Evolutionary conservation across 371 early-diverging fungal species (phyloP).

Genomic region (Mucor mucedo): DNA sequence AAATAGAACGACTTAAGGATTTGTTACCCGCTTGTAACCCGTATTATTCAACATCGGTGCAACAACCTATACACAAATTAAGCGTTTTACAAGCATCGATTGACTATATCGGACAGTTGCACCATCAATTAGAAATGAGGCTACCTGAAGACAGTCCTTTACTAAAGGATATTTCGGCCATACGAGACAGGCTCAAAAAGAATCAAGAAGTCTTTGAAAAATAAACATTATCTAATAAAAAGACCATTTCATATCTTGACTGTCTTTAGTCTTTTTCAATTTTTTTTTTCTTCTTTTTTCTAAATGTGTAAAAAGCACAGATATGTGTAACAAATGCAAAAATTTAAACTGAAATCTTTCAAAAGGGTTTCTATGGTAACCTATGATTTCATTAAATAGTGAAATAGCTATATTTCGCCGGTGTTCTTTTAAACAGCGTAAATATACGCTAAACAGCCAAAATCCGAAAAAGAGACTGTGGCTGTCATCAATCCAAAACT

Average conservation of each 20-base stretch:
- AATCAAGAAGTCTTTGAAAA: not conserved
- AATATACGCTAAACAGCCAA: no score
- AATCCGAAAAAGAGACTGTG: no score
- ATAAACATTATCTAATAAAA: not conserved
- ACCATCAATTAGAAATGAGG: slow-evolving; percentile 14
- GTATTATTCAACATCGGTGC: slow-evolving; percentile 28
- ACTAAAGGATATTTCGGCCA: slow-evolving; percentile 2
- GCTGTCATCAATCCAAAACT: no score
- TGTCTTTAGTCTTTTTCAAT: no score
- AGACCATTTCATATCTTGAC: not conserved
- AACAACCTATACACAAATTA: slow-evolving; percentile 69
- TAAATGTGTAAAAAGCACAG: no score
- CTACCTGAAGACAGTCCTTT: slow-evolving; percentile 24
- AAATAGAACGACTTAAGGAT: slow-evolving; percentile 29
- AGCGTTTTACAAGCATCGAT: slow-evolving; percentile 67
- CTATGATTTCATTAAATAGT: no score
- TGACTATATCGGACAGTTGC: slow-evolving; percentile 63
- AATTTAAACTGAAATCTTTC: no score
- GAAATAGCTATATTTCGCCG: no score
- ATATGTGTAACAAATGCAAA: no score
- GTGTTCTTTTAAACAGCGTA: no score
- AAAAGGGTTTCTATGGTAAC: no score
- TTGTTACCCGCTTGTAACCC: slow-evolving; percentile 49
- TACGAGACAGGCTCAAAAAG: not conserved
- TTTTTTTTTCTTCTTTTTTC: no score